phyloP scores from a whole-genome alignment of 1,284 basidiomycete genomes.

The Taiwanofungus camphoratus region DNA sequence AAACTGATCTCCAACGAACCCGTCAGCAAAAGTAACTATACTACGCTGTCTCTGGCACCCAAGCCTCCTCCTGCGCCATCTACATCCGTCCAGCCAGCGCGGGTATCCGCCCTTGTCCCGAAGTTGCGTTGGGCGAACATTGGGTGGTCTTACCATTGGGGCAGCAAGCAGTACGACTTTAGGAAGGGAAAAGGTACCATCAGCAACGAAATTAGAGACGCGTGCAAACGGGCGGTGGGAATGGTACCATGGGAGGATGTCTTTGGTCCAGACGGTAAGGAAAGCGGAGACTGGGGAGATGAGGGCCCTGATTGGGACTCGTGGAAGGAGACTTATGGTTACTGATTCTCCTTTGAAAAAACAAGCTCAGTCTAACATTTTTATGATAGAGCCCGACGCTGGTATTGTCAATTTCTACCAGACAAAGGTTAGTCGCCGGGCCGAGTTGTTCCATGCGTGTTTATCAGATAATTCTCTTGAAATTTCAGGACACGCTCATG shows the following conservation, averaged over 20 bases:
- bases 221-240: slow-evolving; percentile 61
- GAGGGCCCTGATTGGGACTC: slow-evolving; percentile 53
- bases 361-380: too few species aligned
- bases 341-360: slow-evolving; percentile 9
- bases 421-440: slow-evolving; percentile 40
- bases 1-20: slow-evolving; percentile 64
- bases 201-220: slow-evolving; percentile 42
- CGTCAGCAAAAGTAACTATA: slow-evolving; percentile 46
- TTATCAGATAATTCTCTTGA: not conserved
- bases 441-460: not conserved
- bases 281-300: slow-evolving; percentile 44
- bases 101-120: slow-evolving; percentile 49
- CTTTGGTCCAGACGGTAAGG: slow-evolving; percentile 32
- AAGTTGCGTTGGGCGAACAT: slow-evolving; percentile 90
- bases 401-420: slow-evolving; percentile 95
- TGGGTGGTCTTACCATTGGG: slow-evolving; percentile 92
- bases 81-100: slow-evolving; percentile 39
- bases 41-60: slow-evolving; percentile 39
- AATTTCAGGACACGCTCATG: slow-evolving; percentile 76
- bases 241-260: slow-evolving; percentile 66
- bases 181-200: slow-evolving; percentile 59
- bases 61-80: slow-evolving; percentile 60
- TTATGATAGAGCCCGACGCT: slow-evolving; percentile 79
- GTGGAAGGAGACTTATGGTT: slow-evolving; percentile 77
- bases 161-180: slow-evolving; percentile 88